phyloP scores from a whole-genome alignment of 2,329 filamentous ascomycete genomes.

The Coniochaeta sp. region DNA sequence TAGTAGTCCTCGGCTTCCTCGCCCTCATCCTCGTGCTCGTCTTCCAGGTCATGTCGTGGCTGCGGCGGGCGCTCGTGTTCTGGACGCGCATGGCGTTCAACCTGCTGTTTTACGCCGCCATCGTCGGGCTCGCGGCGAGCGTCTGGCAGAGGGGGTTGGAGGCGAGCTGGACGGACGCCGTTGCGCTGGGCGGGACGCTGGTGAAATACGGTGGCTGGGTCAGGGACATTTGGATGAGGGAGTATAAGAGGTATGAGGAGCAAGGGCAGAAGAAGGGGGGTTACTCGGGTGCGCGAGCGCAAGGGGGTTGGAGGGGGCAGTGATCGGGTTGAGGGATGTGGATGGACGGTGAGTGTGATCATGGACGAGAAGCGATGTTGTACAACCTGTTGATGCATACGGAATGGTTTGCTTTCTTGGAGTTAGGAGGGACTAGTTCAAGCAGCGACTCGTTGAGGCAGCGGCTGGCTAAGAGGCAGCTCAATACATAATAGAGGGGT shows the following conservation, averaged over 20 bases:
- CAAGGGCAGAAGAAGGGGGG: conserved; percentile 19
- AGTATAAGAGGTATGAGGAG: conserved; percentile 52
- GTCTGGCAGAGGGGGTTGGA: conserved; percentile 61
- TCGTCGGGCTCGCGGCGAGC: conserved; percentile 47
- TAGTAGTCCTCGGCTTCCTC: conserved; percentile 37
- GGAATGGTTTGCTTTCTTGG: no score
- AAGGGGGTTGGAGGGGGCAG: background rate
- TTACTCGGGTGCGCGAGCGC: background rate
- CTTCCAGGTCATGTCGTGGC: conserved; percentile 61
- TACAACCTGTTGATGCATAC: no score
- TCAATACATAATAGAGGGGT: no score
- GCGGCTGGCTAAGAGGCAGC: no score
- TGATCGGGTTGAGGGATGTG: no score
- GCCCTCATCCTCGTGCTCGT: conserved; percentile 50
- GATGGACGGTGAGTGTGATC: no score
- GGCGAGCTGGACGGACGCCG: conserved; percentile 54
- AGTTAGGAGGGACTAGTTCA: no score
- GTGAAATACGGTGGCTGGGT: conserved; percentile 39
- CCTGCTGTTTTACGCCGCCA: conserved; percentile 55
- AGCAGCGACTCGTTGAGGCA: no score
- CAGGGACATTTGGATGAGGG: conserved; percentile 47
- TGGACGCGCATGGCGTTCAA: conserved; percentile 63
- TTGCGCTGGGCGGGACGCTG: conserved; percentile 34
- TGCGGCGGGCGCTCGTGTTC: conserved; percentile 67
- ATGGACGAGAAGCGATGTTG: no score